A percentile compares a stretch with the other conserved stretches of the same genome.
phyloP scores from a whole-genome alignment of 2,329 filamentous ascomycete genomes.

The Tympanopsis confertula region DNA sequence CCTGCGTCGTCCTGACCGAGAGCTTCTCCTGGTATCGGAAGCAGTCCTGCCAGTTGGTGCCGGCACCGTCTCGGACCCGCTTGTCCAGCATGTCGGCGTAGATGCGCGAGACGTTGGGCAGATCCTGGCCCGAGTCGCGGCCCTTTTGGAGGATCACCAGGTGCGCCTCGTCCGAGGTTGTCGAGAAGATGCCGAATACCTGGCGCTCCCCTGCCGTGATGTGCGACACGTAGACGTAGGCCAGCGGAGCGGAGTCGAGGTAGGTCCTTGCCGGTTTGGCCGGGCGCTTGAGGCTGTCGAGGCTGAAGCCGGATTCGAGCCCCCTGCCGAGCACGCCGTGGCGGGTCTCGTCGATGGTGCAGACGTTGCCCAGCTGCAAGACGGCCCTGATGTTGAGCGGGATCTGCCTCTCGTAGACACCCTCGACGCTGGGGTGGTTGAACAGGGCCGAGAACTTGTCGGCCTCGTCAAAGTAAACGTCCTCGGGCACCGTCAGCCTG shows the following conservation, averaged over 20 bases:
- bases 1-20: conserved; percentile 74
- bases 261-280: conserved; percentile 45
- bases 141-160: conserved; percentile 78
- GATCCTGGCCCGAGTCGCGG: conserved; percentile 64
- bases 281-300: conserved; percentile 61
- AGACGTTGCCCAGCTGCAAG: conserved; percentile 77
- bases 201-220: conserved; percentile 82
- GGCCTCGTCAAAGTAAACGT: conserved; percentile 72
- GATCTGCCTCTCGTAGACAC: conserved; percentile 89
- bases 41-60: conserved; percentile 64
- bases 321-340: conserved; percentile 85
- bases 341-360: conserved; percentile 84
- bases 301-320: conserved; percentile 84
- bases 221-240: conserved; percentile 87
- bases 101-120: conserved; percentile 82
- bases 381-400: conserved; percentile 78
- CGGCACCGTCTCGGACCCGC: conserved; percentile 53
- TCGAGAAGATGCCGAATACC: conserved; percentile 88
- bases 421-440: conserved; percentile 88
- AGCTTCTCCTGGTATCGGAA: conserved; percentile 81
- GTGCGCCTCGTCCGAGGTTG: conserved; percentile 65
- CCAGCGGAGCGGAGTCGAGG: conserved; percentile 61
- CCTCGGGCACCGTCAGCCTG: conserved; percentile 81
- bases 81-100: conserved; percentile 67
- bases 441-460: conserved; percentile 75